Conservation (phyloP, 768 basidiomycete species). For the Cubamyces lactineus region DNA sequence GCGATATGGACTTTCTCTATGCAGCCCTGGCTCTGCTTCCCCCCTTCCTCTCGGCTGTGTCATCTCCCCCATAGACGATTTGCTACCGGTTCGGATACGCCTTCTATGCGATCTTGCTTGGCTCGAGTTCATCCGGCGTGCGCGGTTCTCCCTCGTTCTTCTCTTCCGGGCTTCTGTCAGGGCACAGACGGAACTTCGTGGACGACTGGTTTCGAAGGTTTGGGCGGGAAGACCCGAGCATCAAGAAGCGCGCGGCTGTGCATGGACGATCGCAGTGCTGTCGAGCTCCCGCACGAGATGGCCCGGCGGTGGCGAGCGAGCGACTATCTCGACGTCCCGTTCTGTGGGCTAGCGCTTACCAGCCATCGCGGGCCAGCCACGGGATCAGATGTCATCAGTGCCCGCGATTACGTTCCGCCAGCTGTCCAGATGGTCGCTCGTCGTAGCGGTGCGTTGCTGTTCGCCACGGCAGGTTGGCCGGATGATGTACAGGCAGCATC, state of each 20-base stretch:
- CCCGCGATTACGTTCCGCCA: slow-evolving; percentile 13
- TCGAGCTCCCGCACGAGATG: neutral
- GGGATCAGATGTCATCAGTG: slow-evolving; percentile 20
- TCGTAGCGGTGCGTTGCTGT: slow-evolving; percentile 14
- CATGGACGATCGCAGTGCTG: slow-evolving; percentile 8
- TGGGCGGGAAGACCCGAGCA: neutral
- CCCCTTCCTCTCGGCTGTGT: neutral
- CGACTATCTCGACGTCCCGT: neutral
- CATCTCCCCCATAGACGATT: slow-evolving; percentile 15
- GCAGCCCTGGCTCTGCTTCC: neutral
- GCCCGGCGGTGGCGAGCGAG: slow-evolving; percentile 2
- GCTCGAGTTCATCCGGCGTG: slow-evolving; percentile 12
- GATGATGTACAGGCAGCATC: slow-evolving; percentile 13
- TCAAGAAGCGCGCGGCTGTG: slow-evolving; percentile 16
- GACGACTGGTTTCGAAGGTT: slow-evolving; percentile 3
- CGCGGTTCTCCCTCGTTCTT: neutral
- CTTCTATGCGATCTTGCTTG: slow-evolving; percentile 21
- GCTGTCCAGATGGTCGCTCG: slow-evolving; percentile 3
- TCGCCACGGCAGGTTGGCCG: slow-evolving; percentile 4
- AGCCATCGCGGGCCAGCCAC: slow-evolving; percentile 6
- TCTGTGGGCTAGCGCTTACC: neutral
- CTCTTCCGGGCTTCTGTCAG: slow-evolving; percentile 10
- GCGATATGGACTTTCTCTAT: slow-evolving; percentile 3
- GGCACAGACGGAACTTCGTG: slow-evolving; percentile 13
- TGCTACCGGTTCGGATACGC: slow-evolving; percentile 14